Evolutionary conservation across 805 yeast species (phyloP), one percentile per base, ranked within the genome.

Genomic region (Ogataea glucozyma): DNA sequence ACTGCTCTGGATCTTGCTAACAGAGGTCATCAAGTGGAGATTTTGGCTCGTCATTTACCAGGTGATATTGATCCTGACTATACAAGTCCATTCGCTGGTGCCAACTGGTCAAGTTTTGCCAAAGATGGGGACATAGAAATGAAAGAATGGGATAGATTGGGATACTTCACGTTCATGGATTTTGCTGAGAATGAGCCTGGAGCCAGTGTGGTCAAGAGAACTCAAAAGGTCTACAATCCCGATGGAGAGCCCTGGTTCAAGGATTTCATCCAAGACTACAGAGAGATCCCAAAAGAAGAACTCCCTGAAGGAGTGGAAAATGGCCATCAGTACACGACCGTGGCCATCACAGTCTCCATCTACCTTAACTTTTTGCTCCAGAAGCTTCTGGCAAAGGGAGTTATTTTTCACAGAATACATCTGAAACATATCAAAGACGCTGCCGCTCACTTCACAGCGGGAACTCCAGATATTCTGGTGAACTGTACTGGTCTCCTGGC

Each of bases 31-130:
- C 61, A 62, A 17, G 73, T 75, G 6, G 64, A 72, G 2, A 61
- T 76, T 19, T 52, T 76, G 2, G 73, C 73, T 1, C 60, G 65
- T 20, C 64, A 73, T 48, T 57, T 81, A 20, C 86, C 86, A 1
- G 83, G 85, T 1, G 86, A 81, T 40, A 65, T 72, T 30, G 61
- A 61, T 11, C 46, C 52, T 3, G 71, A 71, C 8, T 83, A 78
- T 55, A 72, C 85, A 3, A 79, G 85, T 0, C 87, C 88, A 3
- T 76, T 70, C 57, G 88, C 88, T 0, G 88, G 88, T 4, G 89
- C 88, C 34, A 78, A 82, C 52, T 83, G 88, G 86, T 70, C 67
- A 36, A 75, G 84, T 10, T 78, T 79, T 62, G 87, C 85, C 2
- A 30, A 47, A 1, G 65, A 66, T 4, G 78, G 76, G 16, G 65